These are phyloP conservation scores for Cutaneotrichosporon dermatis DNA, from an alignment of 1,284 basidiomycete species.

Conservation along the genomic window DNA sequence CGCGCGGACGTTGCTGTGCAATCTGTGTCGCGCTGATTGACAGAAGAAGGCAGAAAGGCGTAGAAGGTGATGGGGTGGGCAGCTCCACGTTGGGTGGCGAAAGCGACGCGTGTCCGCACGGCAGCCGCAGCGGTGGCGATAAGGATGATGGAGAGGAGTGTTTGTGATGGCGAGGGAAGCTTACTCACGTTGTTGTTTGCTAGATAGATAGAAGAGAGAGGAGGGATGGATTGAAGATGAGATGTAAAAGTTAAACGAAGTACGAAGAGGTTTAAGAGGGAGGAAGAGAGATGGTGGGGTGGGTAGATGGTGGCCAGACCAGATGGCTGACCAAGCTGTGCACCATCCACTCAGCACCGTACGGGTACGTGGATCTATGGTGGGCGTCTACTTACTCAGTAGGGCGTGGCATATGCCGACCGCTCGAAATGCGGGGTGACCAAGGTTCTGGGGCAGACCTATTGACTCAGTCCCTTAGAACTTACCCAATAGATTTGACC, in stretches of 20 bases:
- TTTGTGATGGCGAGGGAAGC: background rate
- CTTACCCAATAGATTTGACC: too few species aligned
- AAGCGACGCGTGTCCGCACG: background rate
- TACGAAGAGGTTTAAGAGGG: background rate
- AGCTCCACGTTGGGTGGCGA: constrained; percentile 4
- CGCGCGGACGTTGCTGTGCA: background rate
- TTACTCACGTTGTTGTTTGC: background rate
- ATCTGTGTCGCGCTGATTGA: background rate
- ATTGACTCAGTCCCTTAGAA: too few species aligned
- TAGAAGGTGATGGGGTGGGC: background rate
- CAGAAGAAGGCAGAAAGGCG: background rate
- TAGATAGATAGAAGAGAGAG: background rate
- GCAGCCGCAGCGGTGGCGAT: background rate
- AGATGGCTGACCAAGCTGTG: constrained; percentile 1
- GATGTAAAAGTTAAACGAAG: background rate
- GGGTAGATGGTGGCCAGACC: background rate
- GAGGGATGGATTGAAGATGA: background rate
- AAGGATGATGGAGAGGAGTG: background rate
- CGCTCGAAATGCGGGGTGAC: too few species aligned
- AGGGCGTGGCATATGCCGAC: too few species aligned
- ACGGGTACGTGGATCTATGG: too few species aligned
- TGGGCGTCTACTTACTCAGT: too few species aligned
- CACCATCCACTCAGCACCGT: background rate
- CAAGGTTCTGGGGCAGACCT: too few species aligned
- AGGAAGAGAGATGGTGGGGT: background rate